A percentile compares a stretch with the other conserved stretches of the same genome.
These are phyloP conservation scores for Cordyceps farinosa DNA, from an alignment of 2,329 filamentous ascomycete genomes.

Conservation along the genomic window DNA sequence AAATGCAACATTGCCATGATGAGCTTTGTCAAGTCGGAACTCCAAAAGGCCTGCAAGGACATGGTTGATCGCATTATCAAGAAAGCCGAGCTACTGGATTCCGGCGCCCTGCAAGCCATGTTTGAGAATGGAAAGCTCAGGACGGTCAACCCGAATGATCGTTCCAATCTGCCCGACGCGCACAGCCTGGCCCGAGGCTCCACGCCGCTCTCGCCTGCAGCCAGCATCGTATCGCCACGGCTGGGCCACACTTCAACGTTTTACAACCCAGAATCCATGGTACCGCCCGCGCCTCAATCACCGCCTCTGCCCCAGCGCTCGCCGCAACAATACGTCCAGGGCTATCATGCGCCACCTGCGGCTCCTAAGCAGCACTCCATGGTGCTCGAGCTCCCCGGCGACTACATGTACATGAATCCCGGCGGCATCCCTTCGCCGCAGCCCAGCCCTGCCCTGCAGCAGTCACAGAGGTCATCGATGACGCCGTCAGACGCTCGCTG, in stretches of 20 bases:
- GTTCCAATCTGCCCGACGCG: conserved; percentile 29
- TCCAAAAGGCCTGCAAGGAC: conserved; percentile 61
- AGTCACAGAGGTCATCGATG: conserved; percentile 35
- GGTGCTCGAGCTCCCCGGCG: conserved; percentile 25
- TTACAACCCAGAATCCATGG: background rate
- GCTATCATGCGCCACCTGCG: background rate
- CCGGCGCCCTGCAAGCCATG: conserved; percentile 64
- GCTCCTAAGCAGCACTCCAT: background rate
- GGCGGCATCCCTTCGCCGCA: conserved; percentile 6
- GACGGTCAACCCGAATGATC: conserved; percentile 54
- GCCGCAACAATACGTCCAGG: background rate
- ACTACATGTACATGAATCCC: conserved; percentile 23
- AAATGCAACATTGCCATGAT: conserved; percentile 64
- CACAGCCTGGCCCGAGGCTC: background rate
- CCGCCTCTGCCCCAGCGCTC: background rate
- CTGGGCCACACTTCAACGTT: conserved; percentile 12
- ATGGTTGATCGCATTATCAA: conserved; percentile 68
- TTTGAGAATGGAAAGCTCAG: conserved; percentile 61
- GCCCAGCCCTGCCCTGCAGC: conserved; percentile 13
- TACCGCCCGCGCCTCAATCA: background rate
- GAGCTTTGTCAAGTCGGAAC: conserved; percentile 62
- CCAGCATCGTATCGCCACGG: conserved; percentile 4
- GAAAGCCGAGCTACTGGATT: conserved; percentile 66
- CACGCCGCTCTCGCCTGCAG: conserved; percentile 4
- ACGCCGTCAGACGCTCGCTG: conserved; percentile 27